Evolutionary conservation across 495 filamentous ascomycete genomes (phyloP).

Genomic region (Annulohypoxylon maeteangense): DNA sequence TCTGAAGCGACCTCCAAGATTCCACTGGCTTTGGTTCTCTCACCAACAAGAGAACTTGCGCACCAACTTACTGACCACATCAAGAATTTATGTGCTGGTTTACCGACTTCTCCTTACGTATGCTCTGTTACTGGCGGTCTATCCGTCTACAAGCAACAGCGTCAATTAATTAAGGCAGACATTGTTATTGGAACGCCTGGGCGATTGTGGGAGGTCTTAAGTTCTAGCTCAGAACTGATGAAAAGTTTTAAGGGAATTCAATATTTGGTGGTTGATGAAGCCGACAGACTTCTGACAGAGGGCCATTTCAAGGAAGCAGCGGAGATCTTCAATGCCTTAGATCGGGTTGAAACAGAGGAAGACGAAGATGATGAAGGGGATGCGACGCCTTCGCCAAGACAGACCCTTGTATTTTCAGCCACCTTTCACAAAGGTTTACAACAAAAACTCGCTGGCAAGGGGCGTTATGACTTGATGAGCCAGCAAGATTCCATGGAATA

Average conservation of each 20-base stretch:
- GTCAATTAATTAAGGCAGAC: constrained; percentile 79
- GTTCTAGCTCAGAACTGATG: constrained; percentile 63
- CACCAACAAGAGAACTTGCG: constrained; percentile 91
- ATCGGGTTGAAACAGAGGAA: constrained; percentile 61
- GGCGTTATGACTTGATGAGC: constrained; percentile 71
- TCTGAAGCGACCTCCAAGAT: constrained; percentile 51
- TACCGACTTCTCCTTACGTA: constrained; percentile 73
- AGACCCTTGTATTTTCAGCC: constrained; percentile 96
- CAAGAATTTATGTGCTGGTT: constrained; percentile 71
- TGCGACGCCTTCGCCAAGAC: constrained; percentile 59
- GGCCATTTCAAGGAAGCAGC: constrained; percentile 95
- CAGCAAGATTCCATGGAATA: constrained; percentile 90
- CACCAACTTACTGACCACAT: constrained; percentile 90
- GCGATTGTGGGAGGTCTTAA: constrained; percentile 92
- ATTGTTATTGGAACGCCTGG: constrained; percentile 94
- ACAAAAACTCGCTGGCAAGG: constrained; percentile 85
- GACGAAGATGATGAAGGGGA: constrained; percentile 49
- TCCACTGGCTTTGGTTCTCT: constrained; percentile 87
- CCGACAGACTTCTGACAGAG: constrained; percentile 89
- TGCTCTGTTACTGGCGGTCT: constrained; percentile 88
- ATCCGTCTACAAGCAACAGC: constrained; percentile 90
- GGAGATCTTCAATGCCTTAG: constrained; percentile 81
- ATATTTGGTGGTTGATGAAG: constrained; percentile 93
- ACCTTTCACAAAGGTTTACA: constrained; percentile 93
- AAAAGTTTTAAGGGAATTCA: constrained; percentile 73